Evolutionary conservation across 805 yeast species (phyloP).

Genomic region (Lipomyces mesembrius): DNA sequence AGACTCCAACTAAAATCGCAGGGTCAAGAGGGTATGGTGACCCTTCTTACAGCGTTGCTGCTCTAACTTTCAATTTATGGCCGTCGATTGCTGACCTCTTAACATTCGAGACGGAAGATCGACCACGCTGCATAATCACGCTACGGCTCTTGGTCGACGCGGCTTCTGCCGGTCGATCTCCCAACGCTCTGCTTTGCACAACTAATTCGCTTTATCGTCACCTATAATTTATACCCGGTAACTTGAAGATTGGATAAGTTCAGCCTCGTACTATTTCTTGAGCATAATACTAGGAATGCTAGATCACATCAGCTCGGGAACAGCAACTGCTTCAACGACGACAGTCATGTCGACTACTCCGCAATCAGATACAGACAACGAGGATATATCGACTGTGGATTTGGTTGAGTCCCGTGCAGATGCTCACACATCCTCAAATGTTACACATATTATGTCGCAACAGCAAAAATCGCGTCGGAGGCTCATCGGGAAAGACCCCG

Average conservation of each 20-base stretch:
- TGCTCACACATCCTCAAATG: background rate
- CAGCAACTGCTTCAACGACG: constrained; percentile 1
- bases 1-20: background rate
- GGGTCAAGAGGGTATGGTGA: background rate
- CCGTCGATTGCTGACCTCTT: background rate
- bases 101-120: background rate
- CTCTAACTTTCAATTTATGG: background rate
- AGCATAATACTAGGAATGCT: background rate
- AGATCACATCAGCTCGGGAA: background rate
- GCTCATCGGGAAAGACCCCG: background rate
- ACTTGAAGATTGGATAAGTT: background rate
- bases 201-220: background rate
- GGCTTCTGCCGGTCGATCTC: background rate
- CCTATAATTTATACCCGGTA: background rate
- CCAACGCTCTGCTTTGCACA: background rate
- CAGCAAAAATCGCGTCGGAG: background rate
- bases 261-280: background rate
- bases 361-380: background rate
- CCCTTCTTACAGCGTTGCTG: background rate
- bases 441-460: background rate
- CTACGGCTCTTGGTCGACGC: background rate
- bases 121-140: background rate
- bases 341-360: background rate
- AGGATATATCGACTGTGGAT: background rate
- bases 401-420: background rate